Evolutionary conservation across 768 basidiomycete species (phyloP).

Genomic region (Dioszegia hungarica): DNA sequence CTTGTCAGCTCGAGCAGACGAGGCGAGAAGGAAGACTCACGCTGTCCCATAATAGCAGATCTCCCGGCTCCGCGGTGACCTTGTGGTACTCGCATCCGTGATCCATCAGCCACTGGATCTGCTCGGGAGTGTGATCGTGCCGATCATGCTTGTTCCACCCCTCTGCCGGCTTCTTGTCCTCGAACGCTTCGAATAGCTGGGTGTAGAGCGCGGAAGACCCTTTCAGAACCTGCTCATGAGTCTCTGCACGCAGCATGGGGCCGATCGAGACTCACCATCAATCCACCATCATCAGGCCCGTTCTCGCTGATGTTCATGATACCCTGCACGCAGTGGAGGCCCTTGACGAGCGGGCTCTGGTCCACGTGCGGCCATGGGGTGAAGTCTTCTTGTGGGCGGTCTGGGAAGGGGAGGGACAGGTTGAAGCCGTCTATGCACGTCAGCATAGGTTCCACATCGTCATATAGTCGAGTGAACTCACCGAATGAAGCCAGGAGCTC

Average conservation of each 20-base stretch:
- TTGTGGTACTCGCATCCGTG: slow-evolving; percentile 43
- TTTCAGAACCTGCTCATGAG: slow-evolving; percentile 13
- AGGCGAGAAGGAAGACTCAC: background rate
- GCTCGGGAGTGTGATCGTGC: slow-evolving; percentile 25
- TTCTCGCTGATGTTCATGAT: slow-evolving; percentile 32
- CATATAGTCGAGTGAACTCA: background rate
- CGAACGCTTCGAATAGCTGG: slow-evolving; percentile 27
- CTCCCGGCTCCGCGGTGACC: slow-evolving; percentile 39
- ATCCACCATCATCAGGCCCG: slow-evolving; percentile 41
- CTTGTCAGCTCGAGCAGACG: background rate
- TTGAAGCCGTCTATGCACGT: slow-evolving; percentile 17
- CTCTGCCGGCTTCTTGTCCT: slow-evolving; percentile 23
- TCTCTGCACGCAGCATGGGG: background rate
- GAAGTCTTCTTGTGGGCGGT: slow-evolving; percentile 21
- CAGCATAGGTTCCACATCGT: background rate
- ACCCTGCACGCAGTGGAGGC: slow-evolving; percentile 19
- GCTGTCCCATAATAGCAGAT: slow-evolving; percentile 45
- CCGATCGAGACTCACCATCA: slow-evolving; percentile 12
- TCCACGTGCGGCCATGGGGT: slow-evolving; percentile 33
- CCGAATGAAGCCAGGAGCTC: slow-evolving; percentile 36
- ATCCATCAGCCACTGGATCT: slow-evolving; percentile 40
- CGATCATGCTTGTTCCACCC: slow-evolving; percentile 29
- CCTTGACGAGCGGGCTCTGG: slow-evolving; percentile 15
- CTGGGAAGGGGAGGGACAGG: slow-evolving; percentile 21
- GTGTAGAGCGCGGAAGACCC: slow-evolving; percentile 17